Conservation (phyloP, 768 basidiomycete genomes). For the Gyrodon lividus region DNA sequence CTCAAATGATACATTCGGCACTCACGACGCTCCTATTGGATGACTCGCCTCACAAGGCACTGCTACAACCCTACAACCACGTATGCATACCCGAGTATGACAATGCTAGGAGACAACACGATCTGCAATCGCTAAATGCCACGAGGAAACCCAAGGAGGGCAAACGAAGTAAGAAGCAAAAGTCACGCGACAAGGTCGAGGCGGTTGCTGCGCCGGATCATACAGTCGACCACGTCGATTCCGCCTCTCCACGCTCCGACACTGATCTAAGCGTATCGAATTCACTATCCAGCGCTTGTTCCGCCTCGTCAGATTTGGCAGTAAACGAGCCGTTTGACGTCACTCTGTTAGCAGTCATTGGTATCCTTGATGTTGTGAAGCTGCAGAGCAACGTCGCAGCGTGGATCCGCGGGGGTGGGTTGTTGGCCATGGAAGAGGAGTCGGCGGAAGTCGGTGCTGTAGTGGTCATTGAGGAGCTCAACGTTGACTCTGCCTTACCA, state of each 20-base stretch:
- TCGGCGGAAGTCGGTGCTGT: neutral
- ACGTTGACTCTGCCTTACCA: neutral
- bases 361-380: slow-evolving; percentile 60
- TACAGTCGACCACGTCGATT: slow-evolving; percentile 2
- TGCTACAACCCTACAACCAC: slow-evolving; percentile 79
- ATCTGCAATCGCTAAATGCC: slow-evolving; percentile 31
- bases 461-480: neutral
- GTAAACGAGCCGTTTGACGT: slow-evolving; percentile 41
- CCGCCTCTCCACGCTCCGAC: slow-evolving; percentile 1
- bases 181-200: slow-evolving; percentile 1
- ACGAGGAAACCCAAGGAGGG: slow-evolving; percentile 13
- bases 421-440: slow-evolving; percentile 27
- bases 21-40: slow-evolving; percentile 50
- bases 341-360: slow-evolving; percentile 61
- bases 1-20: slow-evolving; percentile 36
- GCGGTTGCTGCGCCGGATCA: too few relatives aligned
- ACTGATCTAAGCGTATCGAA: slow-evolving; percentile 2
- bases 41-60: slow-evolving; percentile 54
- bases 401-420: slow-evolving; percentile 62
- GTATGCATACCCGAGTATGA: slow-evolving; percentile 73
- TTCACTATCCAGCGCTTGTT: neutral
- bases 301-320: neutral
- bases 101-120: slow-evolving; percentile 38
- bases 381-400: slow-evolving; percentile 61
- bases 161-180: slow-evolving; percentile 7